Conservation (phyloP, 345 rosid genomes). For the Erysimum cheiranthoides region DNA sequence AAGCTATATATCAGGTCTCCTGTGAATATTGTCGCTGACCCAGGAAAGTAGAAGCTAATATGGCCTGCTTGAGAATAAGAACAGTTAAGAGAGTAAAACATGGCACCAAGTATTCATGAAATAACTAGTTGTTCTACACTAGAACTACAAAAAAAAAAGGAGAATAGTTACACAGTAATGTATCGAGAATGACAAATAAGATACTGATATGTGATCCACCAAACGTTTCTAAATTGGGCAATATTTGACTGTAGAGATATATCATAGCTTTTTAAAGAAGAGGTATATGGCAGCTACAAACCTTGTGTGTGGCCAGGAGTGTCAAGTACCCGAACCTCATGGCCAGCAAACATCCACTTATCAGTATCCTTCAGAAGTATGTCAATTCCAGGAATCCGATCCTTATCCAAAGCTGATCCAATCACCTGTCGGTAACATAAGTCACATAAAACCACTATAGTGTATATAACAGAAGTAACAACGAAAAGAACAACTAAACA, state of each 20-base stretch:
- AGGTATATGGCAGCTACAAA: constrained; percentile 39
- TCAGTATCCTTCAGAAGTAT: constrained; percentile 84
- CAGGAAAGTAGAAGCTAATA: constrained; percentile 92
- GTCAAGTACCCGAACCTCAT: constrained; percentile 81
- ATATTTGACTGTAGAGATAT: constrained; percentile 1
- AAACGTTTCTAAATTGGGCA: neutral
- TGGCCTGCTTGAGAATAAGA: constrained; percentile 68
- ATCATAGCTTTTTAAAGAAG: neutral
- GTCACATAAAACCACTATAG: constrained; percentile 4
- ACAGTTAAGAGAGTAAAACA: constrained; percentile 22
- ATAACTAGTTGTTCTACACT: constrained; percentile 10
- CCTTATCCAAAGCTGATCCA: constrained; percentile 79
- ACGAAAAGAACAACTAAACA: constrained; percentile 15
- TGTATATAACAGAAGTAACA: neutral
- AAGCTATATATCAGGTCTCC: constrained; percentile 96
- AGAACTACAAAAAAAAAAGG: neutral
- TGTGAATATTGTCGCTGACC: constrained; percentile 83
- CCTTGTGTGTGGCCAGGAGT: constrained; percentile 99
- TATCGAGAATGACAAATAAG: constrained; percentile 6
- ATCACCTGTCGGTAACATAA: constrained; percentile 71
- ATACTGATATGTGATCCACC: constrained; percentile 1
- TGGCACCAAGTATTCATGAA: neutral
- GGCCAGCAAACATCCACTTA: constrained; percentile 99
- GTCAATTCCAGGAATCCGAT: constrained; percentile 91
- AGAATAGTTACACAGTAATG: constrained; percentile 2